These are phyloP conservation scores for Lojkania enalia DNA, from an alignment of 2,329 filamentous ascomycete species.

Conservation along the genomic window DNA sequence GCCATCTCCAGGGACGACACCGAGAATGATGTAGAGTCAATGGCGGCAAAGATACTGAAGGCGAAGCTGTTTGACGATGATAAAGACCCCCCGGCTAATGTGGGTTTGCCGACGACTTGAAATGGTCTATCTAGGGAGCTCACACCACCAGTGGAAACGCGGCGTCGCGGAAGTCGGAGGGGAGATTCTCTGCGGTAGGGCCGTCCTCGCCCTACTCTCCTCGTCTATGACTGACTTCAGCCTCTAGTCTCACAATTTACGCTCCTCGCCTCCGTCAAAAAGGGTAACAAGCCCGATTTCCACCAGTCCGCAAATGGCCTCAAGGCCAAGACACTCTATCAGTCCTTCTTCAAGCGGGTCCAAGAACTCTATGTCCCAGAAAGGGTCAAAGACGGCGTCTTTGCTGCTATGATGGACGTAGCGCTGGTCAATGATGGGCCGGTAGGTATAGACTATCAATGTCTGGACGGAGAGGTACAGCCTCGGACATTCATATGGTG, in stretches of 20 bases:
- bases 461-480: slow-evolving; percentile 60
- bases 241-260: slow-evolving; percentile 93
- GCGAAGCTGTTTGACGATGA: slow-evolving; percentile 88
- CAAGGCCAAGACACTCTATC: slow-evolving; percentile 79
- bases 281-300: slow-evolving; percentile 94
- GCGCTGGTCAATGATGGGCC: slow-evolving; percentile 84
- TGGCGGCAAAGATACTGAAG: slow-evolving; percentile 86
- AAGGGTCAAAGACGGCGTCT: slow-evolving; percentile 90
- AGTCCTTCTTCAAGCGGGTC: slow-evolving; percentile 79
- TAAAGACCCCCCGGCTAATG: slow-evolving; percentile 60
- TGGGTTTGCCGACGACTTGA: slow-evolving; percentile 42
- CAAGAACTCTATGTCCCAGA: slow-evolving; percentile 70
- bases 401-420: slow-evolving; percentile 99
- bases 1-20: slow-evolving; percentile 90
- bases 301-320: slow-evolving; percentile 81
- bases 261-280: slow-evolving; percentile 87
- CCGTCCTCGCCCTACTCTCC: not conserved
- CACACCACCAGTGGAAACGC: slow-evolving; percentile 83
- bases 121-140: not conserved
- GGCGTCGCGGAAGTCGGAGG: slow-evolving; percentile 86
- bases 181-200: slow-evolving; percentile 88
- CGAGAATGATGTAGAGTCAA: slow-evolving; percentile 78
- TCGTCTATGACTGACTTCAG: slow-evolving; percentile 15
- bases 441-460: slow-evolving; percentile 65
- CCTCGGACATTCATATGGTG: slow-evolving; percentile 20